These are phyloP conservation scores for Waltiozyma sp. DNA, from an alignment of 1,139 yeast species.

Conservation along the genomic window DNA sequence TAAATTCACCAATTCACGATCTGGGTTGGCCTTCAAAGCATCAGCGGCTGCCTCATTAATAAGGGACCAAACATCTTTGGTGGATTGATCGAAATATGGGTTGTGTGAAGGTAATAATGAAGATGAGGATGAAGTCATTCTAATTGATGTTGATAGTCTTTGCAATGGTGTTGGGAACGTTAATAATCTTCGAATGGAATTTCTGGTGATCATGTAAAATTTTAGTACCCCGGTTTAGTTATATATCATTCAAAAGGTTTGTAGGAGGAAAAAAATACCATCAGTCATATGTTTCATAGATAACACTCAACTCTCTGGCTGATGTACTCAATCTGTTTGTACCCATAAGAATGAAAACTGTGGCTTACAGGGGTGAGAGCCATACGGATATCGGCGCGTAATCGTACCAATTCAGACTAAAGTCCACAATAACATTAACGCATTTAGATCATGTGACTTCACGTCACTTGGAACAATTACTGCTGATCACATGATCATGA, in stretches of 20 bases:
- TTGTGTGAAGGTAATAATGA: conserved; percentile 16
- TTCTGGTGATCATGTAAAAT: too few species aligned
- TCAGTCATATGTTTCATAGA: too few species aligned
- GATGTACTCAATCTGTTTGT: too few species aligned
- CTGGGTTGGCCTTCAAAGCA: conserved; percentile 45
- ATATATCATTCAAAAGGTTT: too few species aligned
- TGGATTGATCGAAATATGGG: conserved; percentile 38
- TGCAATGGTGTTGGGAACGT: background rate
- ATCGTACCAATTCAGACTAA: background rate
- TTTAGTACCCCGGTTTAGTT: too few species aligned
- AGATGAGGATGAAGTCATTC: too few species aligned
- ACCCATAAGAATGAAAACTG: background rate
- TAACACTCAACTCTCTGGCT: too few species aligned
- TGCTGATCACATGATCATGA: too few species aligned
- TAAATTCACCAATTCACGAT: conserved; percentile 68
- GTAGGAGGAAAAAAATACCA: too few species aligned
- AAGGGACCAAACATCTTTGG: conserved; percentile 86
- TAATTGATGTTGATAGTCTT: background rate
- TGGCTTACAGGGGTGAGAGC: background rate
- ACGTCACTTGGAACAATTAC: too few species aligned
- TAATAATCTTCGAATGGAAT: too few species aligned
- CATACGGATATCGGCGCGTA: background rate
- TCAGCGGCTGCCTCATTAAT: conserved; percentile 92
- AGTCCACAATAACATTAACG: background rate
- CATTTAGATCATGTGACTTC: background rate